phyloP scores from a whole-genome alignment of 805 yeast species.

The Maudiozyma pseudohumilis region DNA sequence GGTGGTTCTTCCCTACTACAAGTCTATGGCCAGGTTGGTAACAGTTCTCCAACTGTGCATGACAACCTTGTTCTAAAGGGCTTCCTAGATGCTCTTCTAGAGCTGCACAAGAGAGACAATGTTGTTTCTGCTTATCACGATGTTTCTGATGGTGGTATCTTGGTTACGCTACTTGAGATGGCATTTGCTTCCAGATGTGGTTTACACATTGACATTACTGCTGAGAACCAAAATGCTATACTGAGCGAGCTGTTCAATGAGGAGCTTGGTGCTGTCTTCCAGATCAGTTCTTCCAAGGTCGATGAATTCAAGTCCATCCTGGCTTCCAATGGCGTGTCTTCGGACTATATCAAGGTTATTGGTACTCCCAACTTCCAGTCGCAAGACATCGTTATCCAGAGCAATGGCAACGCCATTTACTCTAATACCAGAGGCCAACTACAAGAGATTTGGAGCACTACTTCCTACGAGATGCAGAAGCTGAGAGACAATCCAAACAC shows the following conservation, averaged over 20 bases:
- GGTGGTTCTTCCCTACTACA: conserved; percentile 97
- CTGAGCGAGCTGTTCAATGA: conserved; percentile 70
- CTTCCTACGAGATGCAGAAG: conserved; percentile 83
- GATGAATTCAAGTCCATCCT: conserved; percentile 48
- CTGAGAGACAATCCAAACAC: conserved; percentile 89
- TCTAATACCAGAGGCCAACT: conserved; percentile 53
- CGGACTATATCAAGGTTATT: conserved; percentile 45
- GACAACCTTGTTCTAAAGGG: conserved; percentile 52
- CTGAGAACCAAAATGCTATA: conserved; percentile 32
- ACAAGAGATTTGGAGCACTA: conserved; percentile 77
- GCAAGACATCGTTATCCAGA: conserved; percentile 40
- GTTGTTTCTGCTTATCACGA: conserved; percentile 86
- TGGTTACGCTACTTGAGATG: conserved; percentile 84
- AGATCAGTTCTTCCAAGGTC: conserved; percentile 47
- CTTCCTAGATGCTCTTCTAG: conserved; percentile 58
- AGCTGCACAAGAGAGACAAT: conserved; percentile 53
- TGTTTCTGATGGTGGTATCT: conserved; percentile 91
- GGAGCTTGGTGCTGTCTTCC: conserved; percentile 96
- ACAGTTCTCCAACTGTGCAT: conserved; percentile 74
- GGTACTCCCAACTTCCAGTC: conserved; percentile 55
- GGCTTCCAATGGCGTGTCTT: conserved; percentile 46
- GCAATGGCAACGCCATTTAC: conserved; percentile 32
- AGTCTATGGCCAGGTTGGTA: conserved; percentile 81
- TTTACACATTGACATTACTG: conserved; percentile 42
- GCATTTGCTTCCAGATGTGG: conserved; percentile 95